phyloP scores from a whole-genome alignment of 2,329 filamentous ascomycete genomes.

The Cyphellophora europaea region DNA sequence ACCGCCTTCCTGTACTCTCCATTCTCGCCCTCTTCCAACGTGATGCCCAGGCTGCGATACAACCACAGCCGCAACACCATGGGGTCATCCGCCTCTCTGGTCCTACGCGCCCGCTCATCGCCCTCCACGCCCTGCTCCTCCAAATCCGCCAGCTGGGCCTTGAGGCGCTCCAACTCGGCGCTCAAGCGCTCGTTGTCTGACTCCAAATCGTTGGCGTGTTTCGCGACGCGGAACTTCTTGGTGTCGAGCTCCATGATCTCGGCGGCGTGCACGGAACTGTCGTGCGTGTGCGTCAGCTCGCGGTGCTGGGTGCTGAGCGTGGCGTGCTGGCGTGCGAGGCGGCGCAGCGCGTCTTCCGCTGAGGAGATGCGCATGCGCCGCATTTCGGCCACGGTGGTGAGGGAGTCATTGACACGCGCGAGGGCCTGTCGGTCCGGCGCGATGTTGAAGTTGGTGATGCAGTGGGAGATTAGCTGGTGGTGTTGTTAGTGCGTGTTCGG shows the following conservation, averaged over 20 bases:
- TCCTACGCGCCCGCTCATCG: conserved; percentile 40
- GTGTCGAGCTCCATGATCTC: conserved; percentile 83
- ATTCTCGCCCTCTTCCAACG: conserved; percentile 69
- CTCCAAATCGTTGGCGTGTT: conserved; percentile 78
- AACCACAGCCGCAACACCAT: conserved; percentile 70
- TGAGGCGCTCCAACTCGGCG: conserved; percentile 65
- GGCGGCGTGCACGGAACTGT: conserved; percentile 68
- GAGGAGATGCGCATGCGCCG: conserved; percentile 69
- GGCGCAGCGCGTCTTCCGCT: conserved; percentile 57
- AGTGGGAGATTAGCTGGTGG: conserved; percentile 81
- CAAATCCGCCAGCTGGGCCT: conserved; percentile 66
- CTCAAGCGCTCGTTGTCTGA: conserved; percentile 91
- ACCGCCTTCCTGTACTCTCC: conserved; percentile 81
- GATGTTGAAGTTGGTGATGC: conserved; percentile 91
- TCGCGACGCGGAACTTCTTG: conserved; percentile 90
- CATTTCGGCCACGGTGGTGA: conserved; percentile 73
- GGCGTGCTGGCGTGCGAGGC: conserved; percentile 65
- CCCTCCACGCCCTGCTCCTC: conserved; percentile 84
- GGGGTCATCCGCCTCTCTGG: conserved; percentile 41
- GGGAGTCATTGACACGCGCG: conserved; percentile 71
- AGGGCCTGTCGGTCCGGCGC: conserved; percentile 77
- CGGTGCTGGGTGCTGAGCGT: conserved; percentile 67
- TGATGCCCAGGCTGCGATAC: conserved; percentile 83
- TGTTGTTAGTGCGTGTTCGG: no score
- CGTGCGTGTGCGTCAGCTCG: conserved; percentile 63